phyloP scores from a whole-genome alignment of 2,329 filamentous ascomycete genomes.

The Aspergillus arachidicola region DNA sequence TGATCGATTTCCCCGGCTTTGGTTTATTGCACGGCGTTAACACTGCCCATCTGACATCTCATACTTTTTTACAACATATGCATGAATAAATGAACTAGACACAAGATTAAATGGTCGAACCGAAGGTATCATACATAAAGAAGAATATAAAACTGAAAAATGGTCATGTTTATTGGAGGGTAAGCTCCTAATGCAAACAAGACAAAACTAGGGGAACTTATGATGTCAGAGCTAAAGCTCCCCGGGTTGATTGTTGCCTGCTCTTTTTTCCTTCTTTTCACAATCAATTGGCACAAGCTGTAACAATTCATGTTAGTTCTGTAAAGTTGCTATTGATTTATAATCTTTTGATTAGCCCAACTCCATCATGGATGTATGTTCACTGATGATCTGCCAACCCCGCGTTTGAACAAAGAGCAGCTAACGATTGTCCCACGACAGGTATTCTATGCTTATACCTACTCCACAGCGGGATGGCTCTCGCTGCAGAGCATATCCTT shows the following conservation, averaged over 20 bases:
- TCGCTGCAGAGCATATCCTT: conserved; percentile 54
- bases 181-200: background rate
- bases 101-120: background rate
- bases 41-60: background rate
- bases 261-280: background rate
- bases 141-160: background rate
- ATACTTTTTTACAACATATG: background rate
- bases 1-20: background rate
- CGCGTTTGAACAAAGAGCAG: conserved; percentile 3
- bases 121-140: background rate
- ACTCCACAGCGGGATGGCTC: conserved; percentile 49
- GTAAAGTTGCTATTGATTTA: background rate
- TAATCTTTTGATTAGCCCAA: background rate
- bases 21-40: background rate
- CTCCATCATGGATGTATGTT: conserved; percentile 24
- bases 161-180: background rate
- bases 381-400: background rate
- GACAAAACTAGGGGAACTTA: background rate
- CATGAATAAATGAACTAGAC: conserved; percentile 9
- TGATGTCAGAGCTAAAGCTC: background rate
- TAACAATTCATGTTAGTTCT: background rate
- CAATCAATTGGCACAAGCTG: background rate
- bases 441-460: conserved; percentile 50
- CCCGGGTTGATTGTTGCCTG: background rate
- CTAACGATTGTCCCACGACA: conserved; percentile 23